Evolutionary conservation across 768 basidiomycete species (phyloP), one percentile per base, ranked within the genome.

Genomic region (Lactifluus volemus): DNA sequence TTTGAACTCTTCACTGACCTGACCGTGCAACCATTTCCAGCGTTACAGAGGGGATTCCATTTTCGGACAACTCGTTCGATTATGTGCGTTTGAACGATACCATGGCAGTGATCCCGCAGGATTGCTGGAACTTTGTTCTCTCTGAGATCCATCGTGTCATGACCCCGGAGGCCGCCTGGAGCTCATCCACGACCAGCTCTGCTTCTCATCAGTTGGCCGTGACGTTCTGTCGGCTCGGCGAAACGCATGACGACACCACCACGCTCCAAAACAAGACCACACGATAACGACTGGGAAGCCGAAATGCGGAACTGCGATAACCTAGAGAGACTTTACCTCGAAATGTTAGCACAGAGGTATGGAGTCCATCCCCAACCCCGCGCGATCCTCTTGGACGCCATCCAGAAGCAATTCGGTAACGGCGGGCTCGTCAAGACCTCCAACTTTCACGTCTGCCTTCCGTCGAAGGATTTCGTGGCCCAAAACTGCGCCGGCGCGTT

Each of bases 81-180:
- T 75, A 84, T 55, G 83, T 92, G 47, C 79, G 89, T 39, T 83
- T 92, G 79, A 83, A 87, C 12, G 84, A 88, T 62, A 73, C 89
- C 10, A 73, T 77, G 11, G 75, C 87, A 14, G 81, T 79, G 66
- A 76, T 92, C 51, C 87, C 88, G 0, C 70, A 77, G 48, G 73
- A 78, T 5, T 72, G 76, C 42, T 92, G 89, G 89, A 73, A 78
- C 36, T 72, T 72, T 17, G 73, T 92, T 11, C 59, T 92, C 19
- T 64, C 68, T 0, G 86, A 92, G 77, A 80, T 79, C 5, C 70
- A 77, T 15, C 84, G 90, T 29, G 78, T 92, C 10, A 75, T 92
- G 14, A 74, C 72, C 12, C 75, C 6, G 81, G 77, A 15, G 89
- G 90, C 4, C 78, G 81, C 9, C 73, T 92, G 2, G 90, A 92